Evolutionary conservation across 1,139 yeast genomes (phyloP).

Genomic region (Blastobotrys capitulatus): DNA sequence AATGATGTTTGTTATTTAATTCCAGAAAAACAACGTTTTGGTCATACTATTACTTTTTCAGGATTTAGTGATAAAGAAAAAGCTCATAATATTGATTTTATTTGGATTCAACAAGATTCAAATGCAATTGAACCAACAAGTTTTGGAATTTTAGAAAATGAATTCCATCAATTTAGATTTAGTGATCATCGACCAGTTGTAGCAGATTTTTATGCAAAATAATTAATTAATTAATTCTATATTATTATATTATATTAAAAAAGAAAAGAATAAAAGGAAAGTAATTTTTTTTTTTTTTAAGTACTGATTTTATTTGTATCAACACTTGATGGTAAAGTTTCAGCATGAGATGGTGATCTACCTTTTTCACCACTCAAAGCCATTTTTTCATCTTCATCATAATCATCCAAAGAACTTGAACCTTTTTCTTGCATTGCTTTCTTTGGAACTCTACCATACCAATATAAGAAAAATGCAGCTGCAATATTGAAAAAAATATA

Average conservation of each 20-base stretch:
- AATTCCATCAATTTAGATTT: slow-evolving; percentile 40
- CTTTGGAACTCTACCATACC: slow-evolving; percentile 73
- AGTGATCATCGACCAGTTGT: slow-evolving; percentile 55
- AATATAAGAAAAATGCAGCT: slow-evolving; percentile 54
- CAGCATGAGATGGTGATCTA: neutral
- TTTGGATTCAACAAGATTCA: slow-evolving; percentile 38
- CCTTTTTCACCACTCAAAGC: no score
- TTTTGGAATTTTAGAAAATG: slow-evolving; percentile 46
- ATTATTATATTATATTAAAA: no score
- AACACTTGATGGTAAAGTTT: neutral
- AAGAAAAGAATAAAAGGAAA: no score
- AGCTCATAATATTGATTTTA: slow-evolving; percentile 44
- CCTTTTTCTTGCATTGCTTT: slow-evolving; percentile 24
- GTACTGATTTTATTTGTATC: neutral
- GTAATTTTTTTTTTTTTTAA: neutral
- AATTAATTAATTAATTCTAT: neutral
- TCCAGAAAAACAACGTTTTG: slow-evolving; percentile 31
- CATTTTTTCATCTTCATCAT: neutral
- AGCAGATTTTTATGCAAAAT: slow-evolving; percentile 36
- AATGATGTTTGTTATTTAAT: slow-evolving; percentile 32
- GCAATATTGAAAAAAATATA: slow-evolving; percentile 48
- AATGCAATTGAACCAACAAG: slow-evolving; percentile 30
- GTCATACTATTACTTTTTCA: slow-evolving; percentile 45
- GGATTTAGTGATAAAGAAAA: slow-evolving; percentile 41
- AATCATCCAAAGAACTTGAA: neutral